Conservation (phyloP, 768 basidiomycete genomes). For the Tulasnella sp. region DNA sequence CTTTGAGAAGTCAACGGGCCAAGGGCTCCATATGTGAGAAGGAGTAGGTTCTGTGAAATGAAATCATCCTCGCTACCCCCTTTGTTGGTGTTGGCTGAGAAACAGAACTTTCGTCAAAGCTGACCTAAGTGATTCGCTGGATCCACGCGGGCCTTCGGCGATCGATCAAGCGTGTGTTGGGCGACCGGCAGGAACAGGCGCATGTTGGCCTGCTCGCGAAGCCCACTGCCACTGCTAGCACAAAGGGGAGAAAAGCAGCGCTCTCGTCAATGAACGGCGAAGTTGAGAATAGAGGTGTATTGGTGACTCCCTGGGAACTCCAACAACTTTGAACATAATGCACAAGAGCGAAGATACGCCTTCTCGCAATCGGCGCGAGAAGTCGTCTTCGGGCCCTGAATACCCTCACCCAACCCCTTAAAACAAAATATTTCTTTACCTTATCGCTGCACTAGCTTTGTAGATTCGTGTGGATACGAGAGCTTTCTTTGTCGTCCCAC, state of each 20-base stretch:
- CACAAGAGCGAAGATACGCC: background rate
- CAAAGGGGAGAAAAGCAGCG: background rate
- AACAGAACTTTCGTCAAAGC: background rate
- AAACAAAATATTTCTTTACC: background rate
- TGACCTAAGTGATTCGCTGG: background rate
- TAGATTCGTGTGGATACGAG: background rate
- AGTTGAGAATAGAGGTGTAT: background rate
- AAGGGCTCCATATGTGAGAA: background rate
- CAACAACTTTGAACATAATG: background rate
- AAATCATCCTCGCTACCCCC: background rate
- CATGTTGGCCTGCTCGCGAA: background rate
- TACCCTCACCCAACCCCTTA: background rate
- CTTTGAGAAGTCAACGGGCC: background rate
- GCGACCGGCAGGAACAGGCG: background rate
- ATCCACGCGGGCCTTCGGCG: background rate
- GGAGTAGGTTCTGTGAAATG: background rate
- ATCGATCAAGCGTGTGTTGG: background rate
- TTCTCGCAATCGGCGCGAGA: slow-evolving; percentile 2
- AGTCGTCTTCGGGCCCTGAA: background rate
- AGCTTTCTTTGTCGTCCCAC: background rate
- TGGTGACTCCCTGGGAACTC: background rate
- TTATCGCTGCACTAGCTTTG: background rate
- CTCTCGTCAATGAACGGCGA: background rate
- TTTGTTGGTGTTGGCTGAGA: background rate
- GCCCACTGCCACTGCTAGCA: background rate